Evolutionary conservation across 116 monocot species (phyloP), one percentile per base, ranked within the genome.

Genomic region (Trichopus zeylanicus): DNA sequence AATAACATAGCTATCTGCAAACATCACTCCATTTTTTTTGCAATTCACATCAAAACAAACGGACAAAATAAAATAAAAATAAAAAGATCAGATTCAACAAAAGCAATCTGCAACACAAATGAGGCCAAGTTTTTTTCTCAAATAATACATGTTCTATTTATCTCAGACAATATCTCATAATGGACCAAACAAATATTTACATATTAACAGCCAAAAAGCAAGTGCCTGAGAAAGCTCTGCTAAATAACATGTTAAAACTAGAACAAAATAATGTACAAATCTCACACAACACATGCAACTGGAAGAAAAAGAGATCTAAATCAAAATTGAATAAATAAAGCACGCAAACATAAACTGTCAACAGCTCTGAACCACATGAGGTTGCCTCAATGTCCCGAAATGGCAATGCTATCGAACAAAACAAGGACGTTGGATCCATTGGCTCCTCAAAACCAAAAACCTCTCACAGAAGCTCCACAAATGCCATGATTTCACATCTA

Each of bases 241-340:
- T 6, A 31, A 60, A 29, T 16, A 69, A 35, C 60, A 60, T 42
- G 61, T 32, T 18, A 10, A n/a, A 23, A 27, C 15, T 32, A 24
- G 20, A 25, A 5, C 26, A 39, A 59, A 52, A 39, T 42, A 46
- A 59, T 73, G 31, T 73, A 73, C 73, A 73, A 33, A 55, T 31
- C 61, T 60, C 66, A 59, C 28, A 51, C 53, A 53, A 33, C 21
- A 32, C 55, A 61, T 34, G 60, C 48, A 26, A 27, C 54, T 60
- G 39, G 37, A 25, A 42, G 21, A 4, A 4, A 51, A 56, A 54
- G 55, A 42, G 42, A 42, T 42, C n/a, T n/a, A 55, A 55, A 47
- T 56, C 62, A 55, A 53, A 56, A 35, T 55, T 31, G 33, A 61
- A 56, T 12, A 56, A 48, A 56, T 56, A 70, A 10, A 27, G 51